Percentiles rank a stretch among this genome's conserved stretches.
phyloP scores from a whole-genome alignment of 164 flowering plant species.

The Liriodendron chinense region DNA sequence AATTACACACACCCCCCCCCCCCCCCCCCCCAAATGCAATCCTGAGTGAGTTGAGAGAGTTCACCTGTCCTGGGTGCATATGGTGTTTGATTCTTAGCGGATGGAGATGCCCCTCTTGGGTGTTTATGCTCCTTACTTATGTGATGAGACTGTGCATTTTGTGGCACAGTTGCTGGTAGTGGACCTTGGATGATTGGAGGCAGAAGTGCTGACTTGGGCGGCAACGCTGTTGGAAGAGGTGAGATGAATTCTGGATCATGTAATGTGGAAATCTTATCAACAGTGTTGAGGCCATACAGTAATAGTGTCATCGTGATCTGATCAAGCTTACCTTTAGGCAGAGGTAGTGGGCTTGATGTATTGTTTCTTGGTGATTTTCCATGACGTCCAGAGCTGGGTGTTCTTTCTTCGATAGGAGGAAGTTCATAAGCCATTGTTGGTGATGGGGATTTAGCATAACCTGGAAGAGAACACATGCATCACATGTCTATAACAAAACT shows the following conservation, averaged over 20 bases:
- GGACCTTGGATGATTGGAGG: conserved; percentile 16
- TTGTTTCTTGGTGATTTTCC: conserved; percentile 16
- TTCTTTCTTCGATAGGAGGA: conserved; percentile 29
- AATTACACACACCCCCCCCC: too few species aligned
- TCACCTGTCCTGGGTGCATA: not conserved
- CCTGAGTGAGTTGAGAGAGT: too few species aligned
- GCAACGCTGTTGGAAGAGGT: conserved; percentile 11
- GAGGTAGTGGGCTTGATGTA: conserved; percentile 32
- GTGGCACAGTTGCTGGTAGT: conserved; percentile 17
- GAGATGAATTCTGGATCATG: conserved; percentile 29
- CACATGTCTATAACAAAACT: not conserved
- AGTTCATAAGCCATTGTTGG: conserved; percentile 16
- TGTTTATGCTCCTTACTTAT: conserved; percentile 1
- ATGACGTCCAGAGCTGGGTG: conserved; percentile 9
- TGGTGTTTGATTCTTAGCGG: not conserved
- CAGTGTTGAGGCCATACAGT: not conserved
- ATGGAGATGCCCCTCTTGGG: not conserved
- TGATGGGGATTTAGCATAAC: conserved; percentile 28
- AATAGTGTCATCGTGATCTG: not conserved
- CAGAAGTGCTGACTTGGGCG: conserved; percentile 21
- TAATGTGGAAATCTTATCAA: conserved; percentile 11
- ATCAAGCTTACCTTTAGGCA: conserved; percentile 30
- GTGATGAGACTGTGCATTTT: conserved; percentile 13
- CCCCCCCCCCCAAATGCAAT: too few species aligned
- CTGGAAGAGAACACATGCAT: conserved; percentile 15